Percentiles rank a stretch among this genome's conserved stretches.
phyloP scores from a whole-genome alignment of 352 stramenopile genomes.

The Pythium periplocum region DNA sequence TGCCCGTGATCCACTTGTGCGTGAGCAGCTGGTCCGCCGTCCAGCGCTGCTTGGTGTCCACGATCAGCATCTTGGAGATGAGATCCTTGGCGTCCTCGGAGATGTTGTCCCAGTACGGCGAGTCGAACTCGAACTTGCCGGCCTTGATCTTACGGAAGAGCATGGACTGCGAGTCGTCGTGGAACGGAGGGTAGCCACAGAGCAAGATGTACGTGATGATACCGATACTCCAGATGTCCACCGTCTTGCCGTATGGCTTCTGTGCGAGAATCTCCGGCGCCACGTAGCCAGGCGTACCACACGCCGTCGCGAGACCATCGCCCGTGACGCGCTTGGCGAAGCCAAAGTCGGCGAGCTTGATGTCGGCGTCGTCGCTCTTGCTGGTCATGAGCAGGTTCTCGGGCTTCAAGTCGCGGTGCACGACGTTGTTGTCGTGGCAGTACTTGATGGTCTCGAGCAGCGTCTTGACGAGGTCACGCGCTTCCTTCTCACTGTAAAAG shows the following conservation, averaged over 20 bases:
- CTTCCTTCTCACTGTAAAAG: slow-evolving; percentile 80
- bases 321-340: slow-evolving; percentile 73
- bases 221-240: slow-evolving; percentile 90
- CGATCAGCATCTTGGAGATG: slow-evolving; percentile 86
- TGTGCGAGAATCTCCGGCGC: slow-evolving; percentile 74
- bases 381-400: slow-evolving; percentile 92
- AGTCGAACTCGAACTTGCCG: slow-evolving; percentile 69
- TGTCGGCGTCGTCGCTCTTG: slow-evolving; percentile 67
- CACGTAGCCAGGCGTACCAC: slow-evolving; percentile 74
- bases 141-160: slow-evolving; percentile 75
- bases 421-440: slow-evolving; percentile 79
- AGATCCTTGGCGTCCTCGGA: slow-evolving; percentile 79
- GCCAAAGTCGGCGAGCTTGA: slow-evolving; percentile 83
- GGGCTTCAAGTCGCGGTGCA: slow-evolving; percentile 92
- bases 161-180: slow-evolving; percentile 88
- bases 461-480: slow-evolving; percentile 69
- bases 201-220: slow-evolving; percentile 87
- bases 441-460: slow-evolving; percentile 81
- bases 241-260: slow-evolving; percentile 72
- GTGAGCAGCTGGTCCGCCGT: slow-evolving; percentile 61
- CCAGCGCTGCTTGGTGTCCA: slow-evolving; percentile 79
- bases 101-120: slow-evolving; percentile 79
- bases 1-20: slow-evolving; percentile 87
- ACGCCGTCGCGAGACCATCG: slow-evolving; percentile 55
- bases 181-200: slow-evolving; percentile 81